Percentiles rank a stretch among this genome's conserved stretches.
Evolutionary conservation across 345 rosid species (phyloP).

Genomic region (Noccaea caerulescens): DNA sequence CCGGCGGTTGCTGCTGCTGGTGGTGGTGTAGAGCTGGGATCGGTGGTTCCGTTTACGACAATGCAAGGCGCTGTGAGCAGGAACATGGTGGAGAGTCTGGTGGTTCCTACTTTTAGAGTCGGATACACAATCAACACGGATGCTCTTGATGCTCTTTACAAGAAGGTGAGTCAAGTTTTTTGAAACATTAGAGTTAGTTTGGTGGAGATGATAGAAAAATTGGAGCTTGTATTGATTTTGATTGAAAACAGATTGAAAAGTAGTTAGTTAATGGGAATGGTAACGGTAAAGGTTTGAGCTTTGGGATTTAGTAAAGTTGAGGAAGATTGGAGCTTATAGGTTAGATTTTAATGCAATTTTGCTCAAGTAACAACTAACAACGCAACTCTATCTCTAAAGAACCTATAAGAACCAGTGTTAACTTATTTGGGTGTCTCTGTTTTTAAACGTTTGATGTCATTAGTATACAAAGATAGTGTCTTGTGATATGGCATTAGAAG

Average conservation of each 20-base stretch:
- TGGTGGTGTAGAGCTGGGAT: slow-evolving; percentile 53
- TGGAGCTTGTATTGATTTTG: slow-evolving; percentile 12
- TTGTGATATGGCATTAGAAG: slow-evolving; percentile 6
- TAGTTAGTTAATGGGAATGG: slow-evolving; percentile 1
- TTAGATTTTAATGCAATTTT: slow-evolving; percentile 2
- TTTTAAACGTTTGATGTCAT: not conserved
- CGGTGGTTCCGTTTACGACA: slow-evolving; percentile 82
- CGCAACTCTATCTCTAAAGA: not conserved
- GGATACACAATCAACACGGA: slow-evolving; percentile 80
- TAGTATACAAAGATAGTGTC: slow-evolving; percentile 7
- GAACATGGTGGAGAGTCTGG: slow-evolving; percentile 86
- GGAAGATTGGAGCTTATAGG: slow-evolving; percentile 3
- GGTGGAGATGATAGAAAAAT: not conserved
- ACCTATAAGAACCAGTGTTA: not conserved
- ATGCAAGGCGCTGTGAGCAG: slow-evolving; percentile 87
- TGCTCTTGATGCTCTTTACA: slow-evolving; percentile 89
- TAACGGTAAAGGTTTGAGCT: slow-evolving; percentile 1
- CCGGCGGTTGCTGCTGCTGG: slow-evolving; percentile 34
- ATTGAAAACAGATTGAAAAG: slow-evolving; percentile 5
- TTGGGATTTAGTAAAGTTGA: slow-evolving; percentile 1
- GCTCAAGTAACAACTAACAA: too few species aligned
- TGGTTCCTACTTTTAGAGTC: slow-evolving; percentile 87
- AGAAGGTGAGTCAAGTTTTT: slow-evolving; percentile 59
- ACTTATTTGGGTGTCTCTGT: not conserved
- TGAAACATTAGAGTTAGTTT: not conserved